Conservation (phyloP, 1,284 basidiomycete species). For the Fomitopsis palustris region DNA sequence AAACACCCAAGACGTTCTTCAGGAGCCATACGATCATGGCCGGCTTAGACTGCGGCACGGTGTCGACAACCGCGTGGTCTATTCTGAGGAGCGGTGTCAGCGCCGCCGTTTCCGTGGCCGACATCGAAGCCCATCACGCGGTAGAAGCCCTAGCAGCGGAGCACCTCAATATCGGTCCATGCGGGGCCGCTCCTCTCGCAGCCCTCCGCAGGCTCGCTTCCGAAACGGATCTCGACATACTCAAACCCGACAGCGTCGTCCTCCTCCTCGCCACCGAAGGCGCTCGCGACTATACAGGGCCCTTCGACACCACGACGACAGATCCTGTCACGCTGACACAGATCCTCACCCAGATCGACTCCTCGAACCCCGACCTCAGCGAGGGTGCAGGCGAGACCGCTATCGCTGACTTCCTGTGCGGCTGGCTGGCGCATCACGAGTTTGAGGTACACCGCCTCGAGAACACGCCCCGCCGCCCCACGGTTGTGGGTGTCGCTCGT, state of each 20-base stretch:
- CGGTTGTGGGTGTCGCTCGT: slow-evolving; percentile 5
- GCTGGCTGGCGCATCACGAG: slow-evolving; percentile 9
- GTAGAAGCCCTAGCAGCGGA: background rate
- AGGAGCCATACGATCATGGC: slow-evolving; percentile 9
- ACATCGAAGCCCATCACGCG: slow-evolving; percentile 7
- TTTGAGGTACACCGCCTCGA: slow-evolving; percentile 9
- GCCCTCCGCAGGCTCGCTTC: slow-evolving; percentile 3
- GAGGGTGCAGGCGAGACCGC: slow-evolving; percentile 5
- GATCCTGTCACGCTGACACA: slow-evolving; percentile 10
- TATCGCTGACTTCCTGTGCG: slow-evolving; percentile 8
- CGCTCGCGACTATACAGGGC: background rate
- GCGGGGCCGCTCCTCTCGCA: slow-evolving; percentile 9
- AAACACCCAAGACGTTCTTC: background rate
- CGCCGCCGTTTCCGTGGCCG: slow-evolving; percentile 1
- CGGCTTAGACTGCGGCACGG: slow-evolving; percentile 7
- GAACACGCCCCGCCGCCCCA: slow-evolving; percentile 1
- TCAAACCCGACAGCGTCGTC: slow-evolving; percentile 5
- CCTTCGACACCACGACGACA: slow-evolving; percentile 7
- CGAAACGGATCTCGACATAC: background rate
- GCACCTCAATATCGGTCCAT: slow-evolving; percentile 6
- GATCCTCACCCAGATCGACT: slow-evolving; percentile 10
- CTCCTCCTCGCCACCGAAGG: slow-evolving; percentile 10
- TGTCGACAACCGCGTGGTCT: slow-evolving; percentile 8
- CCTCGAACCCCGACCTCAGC: slow-evolving; percentile 9
- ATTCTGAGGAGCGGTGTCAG: slow-evolving; percentile 3